Percentiles rank a stretch among this genome's conserved stretches.
Conservation (phyloP, 768 basidiomycete genomes). For the Tulasnella sp. region DNA sequence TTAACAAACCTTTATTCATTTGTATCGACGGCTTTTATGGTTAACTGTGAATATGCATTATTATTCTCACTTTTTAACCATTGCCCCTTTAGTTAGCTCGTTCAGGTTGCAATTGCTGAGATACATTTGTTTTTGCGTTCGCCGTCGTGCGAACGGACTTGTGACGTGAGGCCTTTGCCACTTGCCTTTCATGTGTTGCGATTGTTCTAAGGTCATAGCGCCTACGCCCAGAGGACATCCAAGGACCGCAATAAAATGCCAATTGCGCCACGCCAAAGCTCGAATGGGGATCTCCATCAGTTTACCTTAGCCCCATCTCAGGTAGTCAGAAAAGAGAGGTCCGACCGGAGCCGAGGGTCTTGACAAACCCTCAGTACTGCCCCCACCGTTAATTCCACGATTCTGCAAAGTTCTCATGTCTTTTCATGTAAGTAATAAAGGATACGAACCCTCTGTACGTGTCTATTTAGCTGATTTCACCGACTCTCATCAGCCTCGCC, state of each 20-base stretch:
- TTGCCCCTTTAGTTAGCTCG: neutral
- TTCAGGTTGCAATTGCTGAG: neutral
- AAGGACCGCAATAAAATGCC: neutral
- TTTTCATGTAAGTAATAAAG: neutral
- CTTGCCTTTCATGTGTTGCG: neutral
- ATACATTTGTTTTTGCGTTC: neutral
- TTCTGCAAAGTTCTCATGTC: neutral
- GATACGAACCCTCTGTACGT: no score
- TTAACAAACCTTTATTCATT: neutral
- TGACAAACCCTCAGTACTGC: neutral
- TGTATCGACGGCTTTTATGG: constrained; percentile 15
- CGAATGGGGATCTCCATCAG: neutral
- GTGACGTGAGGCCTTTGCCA: neutral
- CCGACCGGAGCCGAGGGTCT: neutral
- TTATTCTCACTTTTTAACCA: neutral
- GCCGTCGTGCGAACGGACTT: neutral
- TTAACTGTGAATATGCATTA: constrained; percentile 12
- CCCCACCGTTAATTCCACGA: neutral
- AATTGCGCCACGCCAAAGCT: neutral
- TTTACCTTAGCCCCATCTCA: neutral
- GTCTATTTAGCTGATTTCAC: neutral
- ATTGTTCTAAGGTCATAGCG: neutral
- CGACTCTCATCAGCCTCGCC: neutral
- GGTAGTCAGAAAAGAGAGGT: neutral
- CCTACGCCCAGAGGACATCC: neutral